Evolutionary conservation across 2,329 filamentous ascomycete species (phyloP).

Genomic region (Fusarium nematophilum): DNA sequence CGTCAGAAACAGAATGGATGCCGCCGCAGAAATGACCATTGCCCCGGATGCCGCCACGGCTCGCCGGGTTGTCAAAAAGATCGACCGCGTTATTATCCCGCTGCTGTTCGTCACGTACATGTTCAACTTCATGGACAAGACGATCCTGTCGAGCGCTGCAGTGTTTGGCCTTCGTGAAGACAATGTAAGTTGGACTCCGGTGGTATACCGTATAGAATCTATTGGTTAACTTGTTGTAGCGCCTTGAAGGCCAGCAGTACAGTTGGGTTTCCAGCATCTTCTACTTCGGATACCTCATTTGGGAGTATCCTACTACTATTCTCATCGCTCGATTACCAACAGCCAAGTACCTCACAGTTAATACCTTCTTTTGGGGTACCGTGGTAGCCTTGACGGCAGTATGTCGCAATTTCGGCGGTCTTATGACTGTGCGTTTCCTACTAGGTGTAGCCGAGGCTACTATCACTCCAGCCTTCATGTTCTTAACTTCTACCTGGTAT

Average conservation of each 20-base stretch:
- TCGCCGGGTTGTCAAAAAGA: conserved; percentile 67
- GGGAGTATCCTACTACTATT: conserved; percentile 61
- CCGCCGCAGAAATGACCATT: too few relatives aligned
- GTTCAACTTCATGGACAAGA: conserved; percentile 72
- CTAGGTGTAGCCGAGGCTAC: conserved; percentile 67
- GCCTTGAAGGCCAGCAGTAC: conserved; percentile 62
- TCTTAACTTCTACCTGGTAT: conserved; percentile 67
- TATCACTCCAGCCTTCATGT: conserved; percentile 66
- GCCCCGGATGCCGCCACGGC: too few relatives aligned
- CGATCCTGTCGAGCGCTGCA: conserved; percentile 64
- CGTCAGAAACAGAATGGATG: too few relatives aligned
- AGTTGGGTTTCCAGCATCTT: conserved; percentile 68
- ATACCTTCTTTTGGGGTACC: conserved; percentile 63
- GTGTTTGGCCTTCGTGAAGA: conserved; percentile 67
- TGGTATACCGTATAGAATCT: not conserved
- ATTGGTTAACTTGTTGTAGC: too few relatives aligned
- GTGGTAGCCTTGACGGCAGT: conserved; percentile 58
- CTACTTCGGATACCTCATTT: conserved; percentile 60
- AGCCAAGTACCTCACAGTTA: conserved; percentile 59
- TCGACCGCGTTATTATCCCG: conserved; percentile 66
- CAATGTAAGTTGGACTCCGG: conserved; percentile 41
- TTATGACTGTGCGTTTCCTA: conserved; percentile 64
- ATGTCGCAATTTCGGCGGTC: conserved; percentile 60
- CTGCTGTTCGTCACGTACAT: conserved; percentile 68
- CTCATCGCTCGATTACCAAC: conserved; percentile 60